These are phyloP conservation scores for Globisporangium iwayamae DNA, from an alignment of 352 stramenopile species.

Conservation along the genomic window DNA sequence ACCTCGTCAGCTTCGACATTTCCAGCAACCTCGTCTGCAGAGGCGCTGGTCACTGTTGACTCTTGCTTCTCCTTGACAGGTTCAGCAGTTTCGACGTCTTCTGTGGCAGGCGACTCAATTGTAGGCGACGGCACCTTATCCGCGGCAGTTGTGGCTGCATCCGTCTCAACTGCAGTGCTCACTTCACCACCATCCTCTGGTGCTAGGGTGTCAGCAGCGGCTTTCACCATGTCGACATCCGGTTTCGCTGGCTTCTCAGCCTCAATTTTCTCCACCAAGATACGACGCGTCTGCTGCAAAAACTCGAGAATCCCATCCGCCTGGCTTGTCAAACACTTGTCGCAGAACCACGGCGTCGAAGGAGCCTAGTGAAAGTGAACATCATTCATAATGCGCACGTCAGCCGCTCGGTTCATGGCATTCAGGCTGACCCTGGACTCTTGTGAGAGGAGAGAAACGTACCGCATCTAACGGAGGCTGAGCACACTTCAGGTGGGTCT, in stretches of 20 bases:
- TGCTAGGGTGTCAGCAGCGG: background rate
- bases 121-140: background rate
- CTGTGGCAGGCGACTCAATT: background rate
- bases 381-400: background rate
- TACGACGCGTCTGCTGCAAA: conserved; percentile 55
- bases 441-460: conserved; percentile 1
- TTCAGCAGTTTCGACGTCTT: background rate
- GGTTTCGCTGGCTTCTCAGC: conserved; percentile 18
- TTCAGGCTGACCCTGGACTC: background rate
- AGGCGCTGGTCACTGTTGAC: background rate
- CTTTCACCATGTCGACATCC: background rate
- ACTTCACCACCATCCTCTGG: background rate
- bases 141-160: background rate
- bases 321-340: conserved; percentile 49
- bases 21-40: background rate
- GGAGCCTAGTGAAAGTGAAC: conserved; percentile 14
- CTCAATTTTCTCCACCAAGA: conserved; percentile 38
- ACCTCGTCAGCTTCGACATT: conserved; percentile 2
- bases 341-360: conserved; percentile 43
- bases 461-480: conserved; percentile 31
- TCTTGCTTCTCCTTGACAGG: conserved; percentile 1
- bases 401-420: background rate
- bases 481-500: conserved; percentile 55
- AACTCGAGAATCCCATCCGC: conserved; percentile 62
- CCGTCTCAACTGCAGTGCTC: background rate